Evolutionary conservation across 148 eudicot genomes (phyloP).

Genomic region (Simmondsia chinensis): DNA sequence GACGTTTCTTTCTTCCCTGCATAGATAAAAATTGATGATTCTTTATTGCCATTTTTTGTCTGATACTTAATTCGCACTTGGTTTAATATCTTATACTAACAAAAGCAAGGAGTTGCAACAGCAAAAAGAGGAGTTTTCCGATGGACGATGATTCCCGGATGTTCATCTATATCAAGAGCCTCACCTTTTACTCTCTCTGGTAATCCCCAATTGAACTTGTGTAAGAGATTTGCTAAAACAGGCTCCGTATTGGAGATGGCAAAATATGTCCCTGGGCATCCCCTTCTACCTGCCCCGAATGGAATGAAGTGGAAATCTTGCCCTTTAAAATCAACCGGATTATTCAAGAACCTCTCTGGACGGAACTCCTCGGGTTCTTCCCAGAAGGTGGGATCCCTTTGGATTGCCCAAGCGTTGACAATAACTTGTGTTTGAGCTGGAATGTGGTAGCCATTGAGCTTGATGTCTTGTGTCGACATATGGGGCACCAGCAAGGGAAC

Average conservation of each 20-base stretch:
- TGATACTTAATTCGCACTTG: too few relatives aligned
- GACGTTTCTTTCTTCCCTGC: too few relatives aligned
- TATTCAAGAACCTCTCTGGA: constrained; percentile 27
- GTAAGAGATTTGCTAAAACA: constrained; percentile 25
- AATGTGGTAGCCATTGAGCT: constrained; percentile 15
- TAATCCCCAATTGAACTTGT: constrained; percentile 23
- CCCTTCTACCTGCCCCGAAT: constrained; percentile 31
- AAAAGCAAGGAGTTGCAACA: constrained; percentile 20
- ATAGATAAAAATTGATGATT: too few relatives aligned
- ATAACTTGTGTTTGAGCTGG: constrained; percentile 16
- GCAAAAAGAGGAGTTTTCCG: constrained; percentile 26
- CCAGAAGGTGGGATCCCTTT: constrained; percentile 21
- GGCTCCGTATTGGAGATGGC: constrained; percentile 16
- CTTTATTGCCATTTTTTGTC: too few relatives aligned
- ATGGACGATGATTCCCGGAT: constrained; percentile 17
- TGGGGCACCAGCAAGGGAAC: constrained; percentile 14
- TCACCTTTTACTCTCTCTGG: constrained; percentile 10
- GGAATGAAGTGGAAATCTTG: constrained; percentile 28
- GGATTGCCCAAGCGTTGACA: constrained; percentile 25
- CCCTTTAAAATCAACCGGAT: constrained; percentile 12
- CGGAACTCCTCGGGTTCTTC: constrained; percentile 18
- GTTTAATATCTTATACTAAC: neutral
- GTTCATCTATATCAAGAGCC: constrained; percentile 28
- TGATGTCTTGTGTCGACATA: constrained; percentile 15
- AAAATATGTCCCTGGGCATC: constrained; percentile 23